Percentiles rank a stretch among this genome's conserved stretches.
Evolutionary conservation across 495 filamentous ascomycete genomes (phyloP).

Genomic region (Lepraria neglecta): DNA sequence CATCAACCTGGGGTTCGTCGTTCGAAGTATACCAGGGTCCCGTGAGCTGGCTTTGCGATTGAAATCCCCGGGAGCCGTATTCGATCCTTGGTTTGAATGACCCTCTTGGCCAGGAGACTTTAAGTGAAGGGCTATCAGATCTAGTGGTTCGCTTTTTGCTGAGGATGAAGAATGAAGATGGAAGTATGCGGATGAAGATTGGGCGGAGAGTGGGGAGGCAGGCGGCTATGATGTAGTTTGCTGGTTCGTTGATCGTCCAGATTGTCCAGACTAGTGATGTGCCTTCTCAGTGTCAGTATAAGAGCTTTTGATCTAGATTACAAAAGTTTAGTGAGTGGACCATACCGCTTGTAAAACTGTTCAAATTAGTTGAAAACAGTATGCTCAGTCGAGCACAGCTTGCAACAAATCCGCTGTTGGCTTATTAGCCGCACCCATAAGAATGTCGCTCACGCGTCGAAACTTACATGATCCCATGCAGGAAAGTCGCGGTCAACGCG

Average conservation of each 20-base stretch:
- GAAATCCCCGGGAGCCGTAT: not conserved
- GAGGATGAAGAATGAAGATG: conserved; percentile 17
- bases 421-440: not conserved
- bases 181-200: conserved; percentile 25
- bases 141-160: not conserved
- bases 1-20: not conserved
- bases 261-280: conserved; percentile 30
- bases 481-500: conserved; percentile 39
- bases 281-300: conserved; percentile 16
- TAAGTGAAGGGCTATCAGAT: not conserved
- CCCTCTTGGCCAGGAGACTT: conserved; percentile 15
- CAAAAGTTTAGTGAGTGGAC: not conserved
- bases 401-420: conserved; percentile 34
- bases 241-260: conserved; percentile 42
- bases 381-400: conserved; percentile 34
- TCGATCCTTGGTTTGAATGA: not conserved
- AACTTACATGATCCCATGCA: conserved; percentile 40
- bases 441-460: not conserved
- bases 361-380: conserved; percentile 26
- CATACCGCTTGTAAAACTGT: conserved; percentile 19
- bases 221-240: conserved; percentile 42
- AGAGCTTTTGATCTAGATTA: not conserved
- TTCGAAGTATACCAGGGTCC: conserved; percentile 7
- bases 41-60: not conserved
- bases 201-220: conserved; percentile 44